Evolutionary conservation across 2,329 filamentous ascomycete species (phyloP).

Genomic region (Byssoonygena ceratinophila): DNA sequence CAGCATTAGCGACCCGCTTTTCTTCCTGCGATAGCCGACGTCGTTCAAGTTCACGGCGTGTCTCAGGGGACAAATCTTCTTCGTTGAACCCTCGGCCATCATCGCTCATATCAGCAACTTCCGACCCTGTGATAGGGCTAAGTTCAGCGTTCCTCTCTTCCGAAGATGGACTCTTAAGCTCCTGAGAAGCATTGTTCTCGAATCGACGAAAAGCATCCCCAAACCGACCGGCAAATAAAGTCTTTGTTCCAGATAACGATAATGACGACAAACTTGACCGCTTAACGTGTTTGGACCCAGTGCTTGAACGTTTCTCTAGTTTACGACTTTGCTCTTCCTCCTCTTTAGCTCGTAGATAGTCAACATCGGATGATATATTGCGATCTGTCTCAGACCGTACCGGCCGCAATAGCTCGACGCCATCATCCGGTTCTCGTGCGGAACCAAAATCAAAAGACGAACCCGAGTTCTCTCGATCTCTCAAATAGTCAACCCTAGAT

Average conservation of each 20-base stretch:
- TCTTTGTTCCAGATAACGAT: constrained; percentile 64
- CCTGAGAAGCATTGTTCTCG: constrained; percentile 47
- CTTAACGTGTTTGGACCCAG: constrained; percentile 55
- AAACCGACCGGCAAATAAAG: constrained; percentile 75
- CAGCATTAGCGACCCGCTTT: constrained; percentile 74
- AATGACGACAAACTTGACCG: constrained; percentile 60
- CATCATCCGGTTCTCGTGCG: constrained; percentile 28
- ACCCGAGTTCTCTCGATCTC: constrained; percentile 57
- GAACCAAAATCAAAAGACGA: constrained; percentile 28
- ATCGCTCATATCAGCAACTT: constrained; percentile 56
- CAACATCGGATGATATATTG: constrained; percentile 67
- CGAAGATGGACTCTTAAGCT: constrained; percentile 30
- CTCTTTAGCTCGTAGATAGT: constrained; percentile 70
- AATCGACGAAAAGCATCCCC: constrained; percentile 91
- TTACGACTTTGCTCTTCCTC: constrained; percentile 50
- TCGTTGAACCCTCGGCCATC: constrained; percentile 54
- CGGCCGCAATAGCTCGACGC: constrained; percentile 26
- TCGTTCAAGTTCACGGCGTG: constrained; percentile 80
- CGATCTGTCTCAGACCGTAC: constrained; percentile 29
- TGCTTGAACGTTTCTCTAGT: constrained; percentile 46
- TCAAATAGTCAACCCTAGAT: constrained; percentile 69
- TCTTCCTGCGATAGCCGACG: constrained; percentile 76
- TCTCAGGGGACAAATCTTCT: constrained; percentile 71
- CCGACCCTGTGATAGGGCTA: constrained; percentile 66
- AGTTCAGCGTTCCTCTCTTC: constrained; percentile 39